Percentiles rank a stretch among this genome's conserved stretches.
Evolutionary conservation across 305 asterid genomes (phyloP).

Genomic region (Fraxinus sp.): DNA sequence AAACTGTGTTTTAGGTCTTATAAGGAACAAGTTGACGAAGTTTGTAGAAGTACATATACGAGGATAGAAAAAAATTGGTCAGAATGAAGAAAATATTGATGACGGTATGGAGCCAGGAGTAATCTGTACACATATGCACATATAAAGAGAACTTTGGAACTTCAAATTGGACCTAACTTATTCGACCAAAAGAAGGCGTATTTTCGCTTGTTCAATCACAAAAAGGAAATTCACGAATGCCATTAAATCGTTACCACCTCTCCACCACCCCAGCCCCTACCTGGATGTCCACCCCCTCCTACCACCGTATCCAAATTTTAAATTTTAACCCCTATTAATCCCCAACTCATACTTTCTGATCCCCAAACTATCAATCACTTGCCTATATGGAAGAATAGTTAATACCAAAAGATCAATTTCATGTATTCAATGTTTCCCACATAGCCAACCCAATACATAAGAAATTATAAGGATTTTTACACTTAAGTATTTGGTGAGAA

Average conservation of each 20-base stretch:
- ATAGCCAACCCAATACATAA: neutral
- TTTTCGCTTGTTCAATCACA: neutral
- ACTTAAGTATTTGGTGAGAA: neutral
- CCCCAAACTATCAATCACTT: neutral
- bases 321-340: neutral
- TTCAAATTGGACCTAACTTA: neutral
- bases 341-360: neutral
- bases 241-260: neutral
- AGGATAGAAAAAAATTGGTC: neutral
- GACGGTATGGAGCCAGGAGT: neutral
- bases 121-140: neutral
- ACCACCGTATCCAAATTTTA: neutral
- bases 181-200: neutral
- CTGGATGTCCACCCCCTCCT: neutral
- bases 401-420: neutral
- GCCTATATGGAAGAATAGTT: neutral
- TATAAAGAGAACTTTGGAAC: neutral
- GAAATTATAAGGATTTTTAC: neutral
- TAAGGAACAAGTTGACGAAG: neutral
- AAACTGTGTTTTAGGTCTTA: neutral
- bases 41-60: neutral
- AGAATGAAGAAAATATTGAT: neutral
- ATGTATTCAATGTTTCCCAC: neutral
- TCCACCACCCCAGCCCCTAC: neutral
- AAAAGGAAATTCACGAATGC: neutral